phyloP scores from a whole-genome alignment of 2,329 filamentous ascomycete species.

The Sphaerulina musiva region DNA sequence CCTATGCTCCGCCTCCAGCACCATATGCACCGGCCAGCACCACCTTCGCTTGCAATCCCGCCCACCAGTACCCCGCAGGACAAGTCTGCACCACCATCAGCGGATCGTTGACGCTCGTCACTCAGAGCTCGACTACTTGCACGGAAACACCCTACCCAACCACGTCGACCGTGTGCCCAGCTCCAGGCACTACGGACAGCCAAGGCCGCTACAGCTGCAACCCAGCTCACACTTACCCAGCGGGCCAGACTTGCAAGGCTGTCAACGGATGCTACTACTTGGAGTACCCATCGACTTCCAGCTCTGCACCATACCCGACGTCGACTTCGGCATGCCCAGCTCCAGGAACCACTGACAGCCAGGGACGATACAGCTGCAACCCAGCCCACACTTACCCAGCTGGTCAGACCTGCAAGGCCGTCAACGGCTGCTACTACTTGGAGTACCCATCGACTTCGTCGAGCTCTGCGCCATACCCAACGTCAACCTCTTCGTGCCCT shows the following conservation, averaged over 20 bases:
- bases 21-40: background rate
- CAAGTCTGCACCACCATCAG: background rate
- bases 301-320: background rate
- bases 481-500: constrained; percentile 1
- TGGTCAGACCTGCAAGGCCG: constrained; percentile 14
- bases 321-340: background rate
- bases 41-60: background rate
- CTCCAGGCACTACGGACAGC: background rate
- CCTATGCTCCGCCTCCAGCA: background rate
- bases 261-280: constrained; percentile 1
- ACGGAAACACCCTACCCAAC: constrained; percentile 1
- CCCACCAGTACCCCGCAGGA: constrained; percentile 1
- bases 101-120: background rate
- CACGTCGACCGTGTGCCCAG: constrained; percentile 1
- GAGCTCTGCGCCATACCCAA: too few species aligned
- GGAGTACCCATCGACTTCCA: background rate
- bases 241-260: constrained; percentile 2
- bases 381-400: constrained; percentile 18
- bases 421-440: constrained; percentile 13
- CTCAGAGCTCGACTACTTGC: background rate
- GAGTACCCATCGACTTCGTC: constrained; percentile 6
- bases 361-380: constrained; percentile 11
- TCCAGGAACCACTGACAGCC: background rate
- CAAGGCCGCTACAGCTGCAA: constrained; percentile 6
- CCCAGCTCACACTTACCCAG: constrained; percentile 8